A percentile compares a stretch with the other conserved stretches of the same genome.
phyloP scores from a whole-genome alignment of 2,329 filamentous ascomycete genomes.

The Sclerotinia nivalis region DNA sequence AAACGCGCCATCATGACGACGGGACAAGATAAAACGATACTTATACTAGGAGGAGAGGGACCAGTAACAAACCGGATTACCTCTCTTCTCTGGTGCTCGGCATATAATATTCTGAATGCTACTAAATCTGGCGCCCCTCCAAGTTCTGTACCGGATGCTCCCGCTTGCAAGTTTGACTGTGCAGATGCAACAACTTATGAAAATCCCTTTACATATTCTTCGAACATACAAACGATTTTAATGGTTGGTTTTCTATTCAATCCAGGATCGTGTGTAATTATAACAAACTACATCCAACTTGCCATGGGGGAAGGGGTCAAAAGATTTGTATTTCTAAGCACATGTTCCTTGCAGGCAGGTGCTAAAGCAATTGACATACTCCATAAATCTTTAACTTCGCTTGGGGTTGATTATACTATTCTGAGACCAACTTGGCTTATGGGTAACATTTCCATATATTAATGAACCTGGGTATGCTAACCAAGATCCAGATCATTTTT shows the following conservation, averaged over 20 bases:
- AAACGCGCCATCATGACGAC: background rate
- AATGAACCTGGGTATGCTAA: conserved; percentile 12
- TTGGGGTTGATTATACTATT: conserved; percentile 46
- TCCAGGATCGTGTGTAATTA: background rate
- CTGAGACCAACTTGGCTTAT: conserved; percentile 52
- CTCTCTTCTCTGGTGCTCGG: background rate
- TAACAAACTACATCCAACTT: background rate
- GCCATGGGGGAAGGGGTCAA: background rate
- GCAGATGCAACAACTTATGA: background rate
- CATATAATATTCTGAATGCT: background rate
- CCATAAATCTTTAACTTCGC: conserved; percentile 45
- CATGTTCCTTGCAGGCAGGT: background rate
- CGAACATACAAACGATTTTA: background rate
- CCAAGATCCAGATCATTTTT: conserved; percentile 30
- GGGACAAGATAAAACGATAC: background rate
- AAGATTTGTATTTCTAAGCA: conserved; percentile 9
- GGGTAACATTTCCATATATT: conserved; percentile 37
- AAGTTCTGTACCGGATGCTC: background rate
- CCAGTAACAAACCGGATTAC: background rate
- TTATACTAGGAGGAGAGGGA: background rate
- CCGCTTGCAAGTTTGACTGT: conserved; percentile 3
- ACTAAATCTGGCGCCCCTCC: background rate
- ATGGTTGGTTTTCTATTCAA: background rate
- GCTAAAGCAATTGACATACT: conserved; percentile 29
- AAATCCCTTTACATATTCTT: background rate